Evolutionary conservation across 2,329 filamentous ascomycete species (phyloP).

Genomic region (Penicillium sp.): DNA sequence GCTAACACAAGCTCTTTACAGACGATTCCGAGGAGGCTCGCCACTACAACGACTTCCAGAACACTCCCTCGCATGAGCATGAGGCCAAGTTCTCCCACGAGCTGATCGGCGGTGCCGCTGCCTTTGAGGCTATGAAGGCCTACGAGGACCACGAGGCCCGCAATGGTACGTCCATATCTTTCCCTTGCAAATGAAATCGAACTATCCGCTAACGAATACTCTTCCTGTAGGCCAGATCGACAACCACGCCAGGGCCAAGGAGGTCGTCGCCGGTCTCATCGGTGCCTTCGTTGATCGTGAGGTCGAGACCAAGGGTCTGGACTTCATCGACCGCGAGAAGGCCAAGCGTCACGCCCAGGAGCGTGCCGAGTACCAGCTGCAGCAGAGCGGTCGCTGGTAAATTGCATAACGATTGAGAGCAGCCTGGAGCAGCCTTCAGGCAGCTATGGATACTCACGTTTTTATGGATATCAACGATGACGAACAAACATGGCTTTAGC

Average conservation of each 20-base stretch:
- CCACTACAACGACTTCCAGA: slow-evolving; percentile 33
- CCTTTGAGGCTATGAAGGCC: slow-evolving; percentile 73
- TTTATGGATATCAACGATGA: neutral
- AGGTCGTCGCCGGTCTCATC: slow-evolving; percentile 68
- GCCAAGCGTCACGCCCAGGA: slow-evolving; percentile 53
- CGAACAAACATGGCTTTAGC: neutral
- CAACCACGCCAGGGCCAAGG: slow-evolving; percentile 68
- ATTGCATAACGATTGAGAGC: neutral
- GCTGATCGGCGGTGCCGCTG: slow-evolving; percentile 67
- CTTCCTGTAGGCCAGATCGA: slow-evolving; percentile 56
- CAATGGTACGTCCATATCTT: slow-evolving; percentile 50
- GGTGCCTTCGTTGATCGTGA: slow-evolving; percentile 73
- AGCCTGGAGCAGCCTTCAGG: neutral
- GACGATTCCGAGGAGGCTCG: slow-evolving; percentile 48
- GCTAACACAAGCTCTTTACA: slow-evolving; percentile 9
- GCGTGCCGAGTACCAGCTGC: slow-evolving; percentile 4
- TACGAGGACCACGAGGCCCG: slow-evolving; percentile 68
- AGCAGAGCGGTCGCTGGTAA: slow-evolving; percentile 12
- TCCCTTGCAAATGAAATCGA: neutral
- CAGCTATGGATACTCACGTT: neutral
- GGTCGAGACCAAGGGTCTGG: slow-evolving; percentile 61
- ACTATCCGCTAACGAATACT: neutral
- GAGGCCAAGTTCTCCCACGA: slow-evolving; percentile 66
- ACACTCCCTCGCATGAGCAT: slow-evolving; percentile 34
- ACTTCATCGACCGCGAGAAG: slow-evolving; percentile 55